Conservation (phyloP, 2,329 filamentous ascomycete genomes). For the Zasmidium angulare region DNA sequence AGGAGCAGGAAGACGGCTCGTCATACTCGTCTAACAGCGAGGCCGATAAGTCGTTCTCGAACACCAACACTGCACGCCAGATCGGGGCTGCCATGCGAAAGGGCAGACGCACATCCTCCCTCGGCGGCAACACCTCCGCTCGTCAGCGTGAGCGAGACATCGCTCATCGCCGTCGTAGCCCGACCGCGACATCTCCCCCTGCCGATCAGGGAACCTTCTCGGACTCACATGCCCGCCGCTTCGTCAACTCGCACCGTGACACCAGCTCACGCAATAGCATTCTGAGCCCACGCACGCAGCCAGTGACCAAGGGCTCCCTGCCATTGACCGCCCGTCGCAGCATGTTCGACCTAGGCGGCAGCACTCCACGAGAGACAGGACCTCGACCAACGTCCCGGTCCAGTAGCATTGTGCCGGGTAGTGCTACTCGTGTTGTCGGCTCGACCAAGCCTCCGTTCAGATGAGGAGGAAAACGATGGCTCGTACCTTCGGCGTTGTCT, state of each 20-base stretch:
- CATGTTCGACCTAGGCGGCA: slow-evolving; percentile 19
- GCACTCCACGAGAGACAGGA: slow-evolving; percentile 1
- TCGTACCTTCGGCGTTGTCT: not conserved
- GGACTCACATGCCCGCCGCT: slow-evolving; percentile 64
- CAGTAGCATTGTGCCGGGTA: slow-evolving; percentile 10
- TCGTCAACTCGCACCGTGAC: slow-evolving; percentile 62
- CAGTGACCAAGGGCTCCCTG: slow-evolving; percentile 53
- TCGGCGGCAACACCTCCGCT: slow-evolving; percentile 37
- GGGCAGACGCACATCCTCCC: slow-evolving; percentile 39
- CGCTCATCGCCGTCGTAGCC: slow-evolving; percentile 56
- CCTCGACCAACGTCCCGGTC: slow-evolving; percentile 3
- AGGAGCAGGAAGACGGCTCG: slow-evolving; percentile 24
- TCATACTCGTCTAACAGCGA: slow-evolving; percentile 21
- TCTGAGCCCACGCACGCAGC: slow-evolving; percentile 59
- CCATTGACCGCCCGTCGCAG: slow-evolving; percentile 16
- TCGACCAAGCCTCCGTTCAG: not conserved
- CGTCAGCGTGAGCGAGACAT: slow-evolving; percentile 35
- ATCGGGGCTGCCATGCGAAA: slow-evolving; percentile 53
- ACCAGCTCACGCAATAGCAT: slow-evolving; percentile 50
- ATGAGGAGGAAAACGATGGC: not conserved
- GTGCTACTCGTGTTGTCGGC: slow-evolving; percentile 1
- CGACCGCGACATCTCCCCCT: slow-evolving; percentile 51
- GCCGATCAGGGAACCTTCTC: slow-evolving; percentile 62
- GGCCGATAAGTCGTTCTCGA: slow-evolving; percentile 19
- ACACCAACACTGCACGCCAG: slow-evolving; percentile 28